Evolutionary conservation across 129 eudicot genomes (phyloP), one percentile per base, ranked within the genome.

Genomic region (Tagetes erecta): DNA sequence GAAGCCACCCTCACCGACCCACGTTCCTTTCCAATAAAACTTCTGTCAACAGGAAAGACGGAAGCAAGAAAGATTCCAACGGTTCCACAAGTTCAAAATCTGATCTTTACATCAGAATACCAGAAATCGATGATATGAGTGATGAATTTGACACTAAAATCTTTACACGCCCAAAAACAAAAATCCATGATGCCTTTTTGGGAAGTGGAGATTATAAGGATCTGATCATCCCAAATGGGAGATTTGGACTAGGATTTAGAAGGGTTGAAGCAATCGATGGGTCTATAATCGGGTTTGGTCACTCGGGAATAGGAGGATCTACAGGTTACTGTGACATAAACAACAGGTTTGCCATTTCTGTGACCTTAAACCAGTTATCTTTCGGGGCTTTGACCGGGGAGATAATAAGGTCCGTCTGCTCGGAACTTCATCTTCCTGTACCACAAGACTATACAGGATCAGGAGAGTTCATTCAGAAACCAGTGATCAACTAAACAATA

Each of bases 281-380:
- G 20, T 71, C 62, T 44, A 53, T 90, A 45, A 70, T 94, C n/a
- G 98, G 98, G 44, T 94, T 94, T 37, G 98, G 98, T 78, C 98
- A 94, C 64, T 68, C 97, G 1, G 98, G 98, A 0, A 76, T 94
- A 88, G 98, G 98, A 73, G 98, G 98, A 42, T 94, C 98, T 30
- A 94, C 96, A 1, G 98, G 93, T 11, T 86, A 73, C 33, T 94
- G 98, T 58, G 88, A 94, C 77, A 82, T 82, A 14, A 70, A 82
- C 42, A 80, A 94, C 84, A 72, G 96, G 75, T 94, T 94, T 84
- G 85, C 98, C 0, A 88, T 94, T 58, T 83, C 88, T 6, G 87
- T 94, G 73, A 90, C 93, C 8, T 67, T 94, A 30, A 94, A 94
- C 79, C 86, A 90, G 62, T 79, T 94, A 89, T 90, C 94, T 14